Base-by-base conservation (phyloP, 306 rosid species). In the Cucurbita ficifolia region DNA sequence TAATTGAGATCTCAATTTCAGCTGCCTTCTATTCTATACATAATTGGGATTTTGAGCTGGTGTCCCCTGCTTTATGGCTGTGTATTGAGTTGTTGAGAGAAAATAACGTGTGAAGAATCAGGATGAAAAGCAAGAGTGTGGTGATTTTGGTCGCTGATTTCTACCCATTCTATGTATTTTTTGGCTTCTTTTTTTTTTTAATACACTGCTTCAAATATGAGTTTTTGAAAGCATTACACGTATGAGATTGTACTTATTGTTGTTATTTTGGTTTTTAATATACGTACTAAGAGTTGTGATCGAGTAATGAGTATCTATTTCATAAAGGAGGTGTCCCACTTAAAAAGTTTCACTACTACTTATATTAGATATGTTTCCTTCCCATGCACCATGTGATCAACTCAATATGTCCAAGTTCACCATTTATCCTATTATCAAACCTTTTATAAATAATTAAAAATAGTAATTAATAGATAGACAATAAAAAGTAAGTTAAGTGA, bases 151-250 rank as follows among this genome's bases (percentile, higher is more conserved):
- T 68, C 38, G 55, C 21, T 68, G 53, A 68, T 68, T 68, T 68
- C 56, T 68, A 46, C 55, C 73, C 73, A 68, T 68, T 68, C 40
- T 22, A 46, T 68, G 73, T 68, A 68, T 49, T 69, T 69, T 14
- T 69, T 19, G 74, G 8, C 53, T 14, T 49, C 0, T 49, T 13
- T 68, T 7, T 62, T 62, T 68, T 45, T 61, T 51, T 19, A 64
- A 43, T n/a, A 67, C 55, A 68, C 21, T 12, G 8, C 73, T 68
- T 68, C 21, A 10, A 46, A 12, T 67, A 21, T 68, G 55, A 68
- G n/a, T 68, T 46, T 68, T 21, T 64, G 3, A 22, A 68, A 68
- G 54, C 10, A 68, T 67, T 43, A 21, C 72, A 67, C 38, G 72
- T 43, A 43, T 67, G 73, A 45, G 55, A 35, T 67, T 67, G 72